These are phyloP conservation scores for Aspergillus sclerotiicarbonarius DNA, from an alignment of 495 filamentous ascomycete genomes.

Conservation along the genomic window DNA sequence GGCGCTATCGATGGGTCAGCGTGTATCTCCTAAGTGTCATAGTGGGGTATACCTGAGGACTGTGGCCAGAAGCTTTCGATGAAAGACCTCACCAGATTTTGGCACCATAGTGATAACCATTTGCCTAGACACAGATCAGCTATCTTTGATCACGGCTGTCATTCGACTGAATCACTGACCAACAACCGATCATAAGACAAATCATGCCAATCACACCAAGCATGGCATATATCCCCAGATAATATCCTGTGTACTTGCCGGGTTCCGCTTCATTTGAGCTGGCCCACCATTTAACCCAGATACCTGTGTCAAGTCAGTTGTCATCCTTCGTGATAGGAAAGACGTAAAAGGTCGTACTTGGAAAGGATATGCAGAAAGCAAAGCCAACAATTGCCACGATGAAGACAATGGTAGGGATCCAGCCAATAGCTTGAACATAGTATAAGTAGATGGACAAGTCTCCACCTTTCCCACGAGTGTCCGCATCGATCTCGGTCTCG, in stretches of 20 bases:
- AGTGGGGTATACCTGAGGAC: constrained; percentile 35
- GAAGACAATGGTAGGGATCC: constrained; percentile 42
- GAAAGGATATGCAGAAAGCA: constrained; percentile 48
- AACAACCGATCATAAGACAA: constrained; percentile 43
- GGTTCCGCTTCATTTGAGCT: constrained; percentile 39
- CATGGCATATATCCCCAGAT: constrained; percentile 56
- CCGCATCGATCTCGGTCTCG: constrained; percentile 17
- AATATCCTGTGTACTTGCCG: constrained; percentile 46
- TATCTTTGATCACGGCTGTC: background rate
- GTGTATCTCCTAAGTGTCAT: background rate
- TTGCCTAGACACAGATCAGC: constrained; percentile 21
- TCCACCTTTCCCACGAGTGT: constrained; percentile 42
- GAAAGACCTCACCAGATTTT: constrained; percentile 49
- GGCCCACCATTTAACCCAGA: constrained; percentile 59
- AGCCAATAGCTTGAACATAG: constrained; percentile 54
- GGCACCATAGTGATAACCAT: constrained; percentile 56
- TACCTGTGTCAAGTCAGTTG: constrained; percentile 28
- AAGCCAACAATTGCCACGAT: constrained; percentile 41
- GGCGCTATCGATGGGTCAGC: constrained; percentile 25
- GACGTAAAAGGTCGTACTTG: constrained; percentile 26
- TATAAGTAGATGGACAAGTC: constrained; percentile 59
- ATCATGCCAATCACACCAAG: constrained; percentile 46
- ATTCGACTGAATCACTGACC: constrained; percentile 26
- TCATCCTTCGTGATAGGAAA: background rate
- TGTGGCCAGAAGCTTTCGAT: constrained; percentile 46